Conservation (phyloP, 768 basidiomycete genomes). For the Neoboletus magnificus region DNA sequence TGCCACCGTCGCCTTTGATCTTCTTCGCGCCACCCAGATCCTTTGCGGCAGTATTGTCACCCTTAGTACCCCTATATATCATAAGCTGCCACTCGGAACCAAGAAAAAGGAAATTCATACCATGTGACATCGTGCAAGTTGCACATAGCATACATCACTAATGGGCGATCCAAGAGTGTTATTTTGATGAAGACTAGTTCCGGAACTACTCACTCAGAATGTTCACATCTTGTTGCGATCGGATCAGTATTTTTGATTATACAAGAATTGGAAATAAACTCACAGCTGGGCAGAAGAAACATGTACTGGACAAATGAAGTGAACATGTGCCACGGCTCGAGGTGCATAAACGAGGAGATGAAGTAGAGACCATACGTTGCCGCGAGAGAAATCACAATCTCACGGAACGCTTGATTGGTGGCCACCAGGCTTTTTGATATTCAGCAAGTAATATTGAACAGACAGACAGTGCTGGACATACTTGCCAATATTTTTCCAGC, state of each 20-base stretch:
- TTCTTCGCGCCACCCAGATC: constrained; percentile 92
- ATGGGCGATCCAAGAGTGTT: neutral
- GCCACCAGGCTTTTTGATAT: constrained; percentile 48
- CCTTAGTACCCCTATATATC: constrained; percentile 74
- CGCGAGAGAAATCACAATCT: constrained; percentile 78
- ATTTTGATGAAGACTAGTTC: neutral
- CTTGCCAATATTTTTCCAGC: constrained; percentile 74
- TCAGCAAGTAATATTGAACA: constrained; percentile 23
- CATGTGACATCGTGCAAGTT: constrained; percentile 86
- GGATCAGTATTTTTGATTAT: constrained; percentile 6
- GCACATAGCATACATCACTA: constrained; percentile 94
- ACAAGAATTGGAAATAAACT: constrained; percentile 23
- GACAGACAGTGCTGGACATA: constrained; percentile 34
- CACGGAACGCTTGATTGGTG: constrained; percentile 68
- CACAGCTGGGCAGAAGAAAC: constrained; percentile 79
- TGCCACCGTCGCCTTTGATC: constrained; percentile 77
- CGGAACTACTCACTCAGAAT: constrained; percentile 57
- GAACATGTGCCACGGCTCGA: constrained; percentile 97
- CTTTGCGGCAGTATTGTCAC: constrained; percentile 83
- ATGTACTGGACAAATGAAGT: constrained; percentile 91
- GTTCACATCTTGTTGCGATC: constrained; percentile 54
- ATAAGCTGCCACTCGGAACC: constrained; percentile 1
- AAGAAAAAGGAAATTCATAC: constrained; percentile 20
- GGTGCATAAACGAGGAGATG: constrained; percentile 79
- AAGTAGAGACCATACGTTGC: constrained; percentile 84